Percentiles rank a stretch among this genome's conserved stretches.
phyloP scores from a whole-genome alignment of 2,329 filamentous ascomycete genomes.

The Aspergillus jensenii region DNA sequence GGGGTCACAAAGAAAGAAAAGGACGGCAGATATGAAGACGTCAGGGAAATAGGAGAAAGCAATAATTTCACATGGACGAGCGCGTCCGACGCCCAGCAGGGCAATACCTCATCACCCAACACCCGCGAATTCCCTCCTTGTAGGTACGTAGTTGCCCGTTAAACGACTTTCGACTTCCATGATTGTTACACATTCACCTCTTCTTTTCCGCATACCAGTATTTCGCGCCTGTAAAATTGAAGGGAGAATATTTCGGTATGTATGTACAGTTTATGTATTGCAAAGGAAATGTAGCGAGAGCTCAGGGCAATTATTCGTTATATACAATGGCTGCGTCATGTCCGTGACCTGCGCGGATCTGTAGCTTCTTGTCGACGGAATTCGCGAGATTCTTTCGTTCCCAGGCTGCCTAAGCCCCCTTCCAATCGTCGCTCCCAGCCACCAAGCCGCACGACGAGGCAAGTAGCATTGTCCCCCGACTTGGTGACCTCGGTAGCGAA shows the following conservation, averaged over 20 bases:
- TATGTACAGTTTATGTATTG: slow-evolving; percentile 10
- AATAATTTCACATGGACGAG: background rate
- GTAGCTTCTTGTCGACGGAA: slow-evolving; percentile 76
- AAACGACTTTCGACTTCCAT: no score
- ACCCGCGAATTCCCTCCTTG: background rate
- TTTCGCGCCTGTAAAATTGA: background rate
- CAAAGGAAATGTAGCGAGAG: slow-evolving; percentile 3
- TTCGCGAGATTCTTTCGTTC: slow-evolving; percentile 88
- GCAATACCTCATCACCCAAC: background rate
- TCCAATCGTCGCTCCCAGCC: slow-evolving; percentile 67
- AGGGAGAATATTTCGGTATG: background rate
- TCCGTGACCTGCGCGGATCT: slow-evolving; percentile 72
- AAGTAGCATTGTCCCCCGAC: slow-evolving; percentile 65
- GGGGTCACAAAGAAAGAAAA: background rate
- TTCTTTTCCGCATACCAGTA: background rate
- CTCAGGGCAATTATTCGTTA: background rate
- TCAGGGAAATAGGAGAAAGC: background rate
- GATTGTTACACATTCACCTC: background rate
- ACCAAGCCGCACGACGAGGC: slow-evolving; percentile 61
- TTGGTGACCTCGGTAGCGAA: slow-evolving; percentile 83
- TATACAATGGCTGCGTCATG: slow-evolving; percentile 23
- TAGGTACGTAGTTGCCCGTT: background rate
- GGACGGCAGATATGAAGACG: background rate
- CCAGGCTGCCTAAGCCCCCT: slow-evolving; percentile 82
- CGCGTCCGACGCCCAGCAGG: background rate